Evolutionary conservation across 2,329 filamentous ascomycete genomes (phyloP).

Genomic region (Ascomycota sp.): DNA sequence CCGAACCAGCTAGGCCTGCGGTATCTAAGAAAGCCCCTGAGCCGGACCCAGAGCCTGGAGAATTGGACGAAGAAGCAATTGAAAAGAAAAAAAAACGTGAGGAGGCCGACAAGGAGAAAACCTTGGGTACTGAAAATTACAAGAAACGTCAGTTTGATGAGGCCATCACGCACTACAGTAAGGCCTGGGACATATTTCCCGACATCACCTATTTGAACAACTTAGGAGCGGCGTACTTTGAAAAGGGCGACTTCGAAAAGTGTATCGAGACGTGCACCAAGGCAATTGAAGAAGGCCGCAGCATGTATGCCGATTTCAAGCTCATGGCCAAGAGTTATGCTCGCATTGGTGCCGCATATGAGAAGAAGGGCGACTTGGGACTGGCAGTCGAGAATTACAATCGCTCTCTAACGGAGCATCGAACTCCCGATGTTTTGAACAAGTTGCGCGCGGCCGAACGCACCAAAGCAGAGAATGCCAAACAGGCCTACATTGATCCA

Average conservation of each 20-base stretch:
- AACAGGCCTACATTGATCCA: conserved; percentile 66
- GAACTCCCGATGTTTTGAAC: conserved; percentile 75
- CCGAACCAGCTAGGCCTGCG: conserved; percentile 18
- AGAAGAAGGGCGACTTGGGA: conserved; percentile 62
- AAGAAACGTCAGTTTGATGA: conserved; percentile 96
- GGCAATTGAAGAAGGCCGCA: conserved; percentile 74
- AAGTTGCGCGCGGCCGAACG: conserved; percentile 87
- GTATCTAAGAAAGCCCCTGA: conserved; percentile 34
- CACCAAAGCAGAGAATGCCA: conserved; percentile 53
- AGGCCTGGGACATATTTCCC: conserved; percentile 85
- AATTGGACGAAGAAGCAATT: conserved; percentile 59
- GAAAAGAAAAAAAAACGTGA: conserved; percentile 81
- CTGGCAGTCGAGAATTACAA: conserved; percentile 78
- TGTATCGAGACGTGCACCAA: conserved; percentile 70
- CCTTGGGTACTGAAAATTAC: conserved; percentile 78
- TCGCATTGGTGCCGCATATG: conserved; percentile 80
- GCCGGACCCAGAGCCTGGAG: conserved; percentile 35
- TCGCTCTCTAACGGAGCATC: conserved; percentile 85
- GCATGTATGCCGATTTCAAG: conserved; percentile 90
- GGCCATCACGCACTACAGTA: conserved; percentile 81
- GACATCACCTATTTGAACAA: conserved; percentile 98
- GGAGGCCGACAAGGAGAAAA: conserved; percentile 85
- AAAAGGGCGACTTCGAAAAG: conserved; percentile 83
- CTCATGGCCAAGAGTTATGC: conserved; percentile 94
- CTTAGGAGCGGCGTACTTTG: conserved; percentile 76